Base-by-base conservation (phyloP, 1,139 yeast species). In the Chernovozyma aurita region DNA sequence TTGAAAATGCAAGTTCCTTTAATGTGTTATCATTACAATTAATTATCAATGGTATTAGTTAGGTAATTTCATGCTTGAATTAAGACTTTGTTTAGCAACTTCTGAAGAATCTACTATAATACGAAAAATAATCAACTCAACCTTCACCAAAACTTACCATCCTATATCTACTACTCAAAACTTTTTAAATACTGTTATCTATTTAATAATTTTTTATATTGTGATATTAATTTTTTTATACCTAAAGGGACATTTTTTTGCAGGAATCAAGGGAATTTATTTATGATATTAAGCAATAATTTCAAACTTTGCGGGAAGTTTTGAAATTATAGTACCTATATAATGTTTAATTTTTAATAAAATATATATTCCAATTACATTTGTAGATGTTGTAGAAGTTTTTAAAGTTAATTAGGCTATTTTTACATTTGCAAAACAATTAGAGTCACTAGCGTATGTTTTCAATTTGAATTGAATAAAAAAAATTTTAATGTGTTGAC, bases 301-400 rank as follows among this genome's bases (percentile, higher is more conserved):
- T 30, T 13, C 7, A 18, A 24, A 31, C 30, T 34, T 30, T 37
- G 33, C 37, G 37, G 40, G 40, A 37, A 37, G 37, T 37, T 37
- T 37, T 17, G 34, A 13, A 18, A n/a, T 32, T 18, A 28, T 15
- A 31, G 22, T 30, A 22, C 24, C 28, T 28, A 35, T 32, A 21
- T 24, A 20, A 9, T 25, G 28, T 21, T 37, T 33, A 16, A 28
- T 12, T 21, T 31, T 31, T 27, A 20, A 22, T 20, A 34, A 12
- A 30, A 30, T 21, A 31, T 30, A 4, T 28, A 28, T 13, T 28
- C 28, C 37, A 27, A 31, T 31, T 14, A 22, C n/a, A 20, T 30
- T 27, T 26, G 34, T 30, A 22, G 34, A 5, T n/a, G n/a, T 14
- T 30, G 33, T 22, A 30, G 26, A 24, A 8, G 27, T 7, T 8